Percentiles rank a stretch among this genome's conserved stretches.
Conservation (phyloP, 345 rosid genomes). For the Odontarrhena argentea region DNA sequence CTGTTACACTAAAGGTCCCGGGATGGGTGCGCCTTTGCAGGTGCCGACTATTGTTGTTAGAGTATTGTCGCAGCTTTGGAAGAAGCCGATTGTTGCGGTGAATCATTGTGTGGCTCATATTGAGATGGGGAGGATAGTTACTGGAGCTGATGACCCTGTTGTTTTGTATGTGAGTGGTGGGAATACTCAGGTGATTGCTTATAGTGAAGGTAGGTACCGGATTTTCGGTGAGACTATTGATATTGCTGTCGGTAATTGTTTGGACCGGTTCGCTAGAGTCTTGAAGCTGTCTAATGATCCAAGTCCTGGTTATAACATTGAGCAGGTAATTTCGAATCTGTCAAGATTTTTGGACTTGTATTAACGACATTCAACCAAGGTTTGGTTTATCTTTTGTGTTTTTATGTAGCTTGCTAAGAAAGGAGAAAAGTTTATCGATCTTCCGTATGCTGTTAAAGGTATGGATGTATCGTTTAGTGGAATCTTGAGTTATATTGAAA, state of each 20-base stretch:
- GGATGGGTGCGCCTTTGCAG: conserved; percentile 95
- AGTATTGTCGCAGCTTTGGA: conserved; percentile 88
- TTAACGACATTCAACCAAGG: too few relatives aligned
- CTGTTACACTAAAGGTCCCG: conserved; percentile 94
- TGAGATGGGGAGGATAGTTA: conserved; percentile 97
- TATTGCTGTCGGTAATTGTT: conserved; percentile 97
- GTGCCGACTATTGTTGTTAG: conserved; percentile 77
- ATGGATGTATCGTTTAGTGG: conserved; percentile 99
- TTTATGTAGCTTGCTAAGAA: conserved; percentile 81
- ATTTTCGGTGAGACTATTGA: conserved; percentile 98
- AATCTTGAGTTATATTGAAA: conserved; percentile 86
- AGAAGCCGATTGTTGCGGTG: conserved; percentile 80
- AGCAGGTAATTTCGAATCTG: conserved; percentile 58
- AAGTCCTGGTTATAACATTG: conserved; percentile 98
- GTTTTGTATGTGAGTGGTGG: conserved; percentile 98
- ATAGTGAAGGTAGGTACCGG: conserved; percentile 88
- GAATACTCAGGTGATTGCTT: conserved; percentile 97
- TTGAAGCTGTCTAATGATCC: conserved; percentile 93
- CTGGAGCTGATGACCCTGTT: conserved; percentile 91
- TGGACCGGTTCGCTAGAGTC: conserved; percentile 94
- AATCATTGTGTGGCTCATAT: conserved; percentile 98
- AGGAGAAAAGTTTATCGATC: conserved; percentile 85
- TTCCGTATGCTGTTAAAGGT: conserved; percentile 94
- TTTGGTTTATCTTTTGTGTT: conserved; percentile 9
- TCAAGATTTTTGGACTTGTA: background rate